These are phyloP conservation scores for Epichloe sylvatica DNA, from an alignment of 2,329 filamentous ascomycete genomes.

Conservation along the genomic window DNA sequence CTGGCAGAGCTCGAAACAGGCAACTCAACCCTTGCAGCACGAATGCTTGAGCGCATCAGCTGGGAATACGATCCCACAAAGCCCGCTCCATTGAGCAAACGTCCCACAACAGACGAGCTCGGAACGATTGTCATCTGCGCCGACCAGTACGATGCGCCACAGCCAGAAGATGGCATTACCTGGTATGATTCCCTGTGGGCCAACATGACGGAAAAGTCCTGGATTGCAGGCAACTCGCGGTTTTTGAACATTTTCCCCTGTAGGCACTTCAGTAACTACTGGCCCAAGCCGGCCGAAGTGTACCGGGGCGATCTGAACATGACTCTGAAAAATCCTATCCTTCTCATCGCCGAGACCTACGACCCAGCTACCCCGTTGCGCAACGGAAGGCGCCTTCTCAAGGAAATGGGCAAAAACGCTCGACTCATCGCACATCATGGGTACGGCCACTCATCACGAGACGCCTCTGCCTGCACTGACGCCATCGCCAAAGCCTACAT, in stretches of 20 bases:
- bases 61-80: conserved; percentile 30
- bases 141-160: conserved; percentile 30
- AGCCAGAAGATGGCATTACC: conserved; percentile 22
- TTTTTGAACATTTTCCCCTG: conserved; percentile 33
- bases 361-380: conserved; percentile 36
- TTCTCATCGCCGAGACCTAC: conserved; percentile 35
- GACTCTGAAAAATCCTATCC: conserved; percentile 28
- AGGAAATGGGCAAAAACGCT: conserved; percentile 35
- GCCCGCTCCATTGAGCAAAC: conserved; percentile 14
- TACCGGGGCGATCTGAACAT: conserved; percentile 32
- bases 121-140: conserved; percentile 28
- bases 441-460: conserved; percentile 33
- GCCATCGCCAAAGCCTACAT: conserved; percentile 26
- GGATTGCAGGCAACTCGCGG: conserved; percentile 33
- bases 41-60: conserved; percentile 21
- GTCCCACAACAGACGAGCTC: conserved; percentile 26
- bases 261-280: conserved; percentile 30
- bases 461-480: conserved; percentile 32
- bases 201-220: conserved; percentile 31
- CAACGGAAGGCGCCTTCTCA: conserved; percentile 29
- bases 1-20: conserved; percentile 30
- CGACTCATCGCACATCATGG: conserved; percentile 34
- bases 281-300: conserved; percentile 32
- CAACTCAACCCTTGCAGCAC: conserved; percentile 28
- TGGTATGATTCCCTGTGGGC: conserved; percentile 34